Percentiles rank a stretch among this genome's conserved stretches.
Evolutionary conservation across 169 alveolate genomes (phyloP).

Genomic region (Plasmodium ovale): DNA sequence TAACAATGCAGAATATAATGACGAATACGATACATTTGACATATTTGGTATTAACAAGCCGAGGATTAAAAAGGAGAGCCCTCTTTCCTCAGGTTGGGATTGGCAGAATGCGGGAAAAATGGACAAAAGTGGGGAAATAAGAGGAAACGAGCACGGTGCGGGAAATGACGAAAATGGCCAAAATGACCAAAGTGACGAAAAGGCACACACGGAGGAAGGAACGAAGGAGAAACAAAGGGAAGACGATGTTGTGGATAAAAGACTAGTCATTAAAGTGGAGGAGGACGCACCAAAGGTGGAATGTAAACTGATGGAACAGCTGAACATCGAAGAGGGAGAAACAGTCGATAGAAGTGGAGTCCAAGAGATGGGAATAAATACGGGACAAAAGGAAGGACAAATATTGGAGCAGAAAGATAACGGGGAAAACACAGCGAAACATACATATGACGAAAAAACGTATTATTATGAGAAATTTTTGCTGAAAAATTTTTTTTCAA

Average conservation of each 20-base stretch:
- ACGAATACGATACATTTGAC: constrained; percentile 7
- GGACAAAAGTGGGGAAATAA: background rate
- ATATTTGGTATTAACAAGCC: constrained; percentile 38
- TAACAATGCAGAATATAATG: constrained; percentile 11
- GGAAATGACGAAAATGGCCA: background rate
- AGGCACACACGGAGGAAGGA: background rate
- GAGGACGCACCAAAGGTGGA: too few species aligned
- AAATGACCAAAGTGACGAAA: background rate
- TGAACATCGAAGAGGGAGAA: background rate
- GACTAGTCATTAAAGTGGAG: too few species aligned
- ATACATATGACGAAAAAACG: constrained; percentile 26
- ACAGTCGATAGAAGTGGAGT: background rate
- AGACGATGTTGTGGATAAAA: background rate
- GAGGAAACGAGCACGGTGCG: background rate
- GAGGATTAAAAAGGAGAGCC: background rate
- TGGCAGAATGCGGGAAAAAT: background rate
- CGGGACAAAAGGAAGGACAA: background rate
- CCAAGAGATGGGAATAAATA: background rate
- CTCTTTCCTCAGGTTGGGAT: background rate
- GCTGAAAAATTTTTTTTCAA: constrained; percentile 47
- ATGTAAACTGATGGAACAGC: background rate
- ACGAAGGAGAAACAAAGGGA: background rate
- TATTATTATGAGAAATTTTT: constrained; percentile 43
- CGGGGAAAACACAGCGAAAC: background rate
- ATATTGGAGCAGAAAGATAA: constrained; percentile 7